These are phyloP conservation scores for Euryodendron excelsum DNA, from an alignment of 148 eudicot genomes.

Conservation along the genomic window DNA sequence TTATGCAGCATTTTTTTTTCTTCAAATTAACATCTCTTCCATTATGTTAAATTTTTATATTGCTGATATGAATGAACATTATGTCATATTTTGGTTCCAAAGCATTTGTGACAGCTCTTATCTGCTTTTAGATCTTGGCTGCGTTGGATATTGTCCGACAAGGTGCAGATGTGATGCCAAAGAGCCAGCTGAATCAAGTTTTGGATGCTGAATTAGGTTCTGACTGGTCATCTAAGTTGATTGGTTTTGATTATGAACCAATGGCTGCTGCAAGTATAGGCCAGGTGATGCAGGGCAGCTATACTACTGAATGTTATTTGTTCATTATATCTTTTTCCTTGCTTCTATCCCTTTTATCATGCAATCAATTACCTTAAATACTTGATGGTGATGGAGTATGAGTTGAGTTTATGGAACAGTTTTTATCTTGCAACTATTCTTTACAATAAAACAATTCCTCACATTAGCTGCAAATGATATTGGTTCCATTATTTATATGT, in stretches of 20 bases:
- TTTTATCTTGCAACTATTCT: neutral
- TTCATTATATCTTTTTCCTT: neutral
- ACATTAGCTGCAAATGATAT: too few species aligned
- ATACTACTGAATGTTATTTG: constrained; percentile 1
- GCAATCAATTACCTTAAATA: neutral
- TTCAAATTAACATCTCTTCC: neutral
- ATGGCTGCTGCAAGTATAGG: constrained; percentile 97
- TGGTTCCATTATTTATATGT: too few species aligned
- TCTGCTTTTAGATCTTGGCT: constrained; percentile 65
- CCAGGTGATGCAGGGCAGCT: constrained; percentile 44
- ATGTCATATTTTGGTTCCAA: neutral
- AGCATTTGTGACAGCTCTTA: neutral
- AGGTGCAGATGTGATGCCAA: constrained; percentile 99
- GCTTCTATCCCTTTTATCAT: neutral
- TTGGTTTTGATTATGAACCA: constrained; percentile 83
- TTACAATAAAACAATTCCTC: neutral
- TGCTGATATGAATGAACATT: neutral
- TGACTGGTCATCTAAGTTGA: constrained; percentile 83
- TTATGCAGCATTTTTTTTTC: neutral
- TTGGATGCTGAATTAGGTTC: constrained; percentile 82
- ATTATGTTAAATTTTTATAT: neutral
- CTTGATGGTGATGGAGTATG: neutral
- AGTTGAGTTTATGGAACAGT: neutral
- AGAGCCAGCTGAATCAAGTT: constrained; percentile 88
- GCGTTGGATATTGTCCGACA: constrained; percentile 98